phyloP scores from a whole-genome alignment of 768 basidiomycete species.

The Zangia roseola region DNA sequence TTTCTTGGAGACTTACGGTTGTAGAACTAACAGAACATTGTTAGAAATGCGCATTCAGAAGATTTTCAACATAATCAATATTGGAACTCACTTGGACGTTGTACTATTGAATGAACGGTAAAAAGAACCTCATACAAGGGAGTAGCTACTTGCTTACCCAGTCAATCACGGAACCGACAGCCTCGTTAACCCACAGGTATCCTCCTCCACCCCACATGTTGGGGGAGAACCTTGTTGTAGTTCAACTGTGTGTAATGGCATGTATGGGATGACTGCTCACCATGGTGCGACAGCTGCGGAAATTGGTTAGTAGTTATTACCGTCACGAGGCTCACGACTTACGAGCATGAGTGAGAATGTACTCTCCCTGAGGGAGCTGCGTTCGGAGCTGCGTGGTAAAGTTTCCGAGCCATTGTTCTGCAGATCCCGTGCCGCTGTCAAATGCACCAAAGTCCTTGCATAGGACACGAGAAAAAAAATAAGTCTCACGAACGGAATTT shows the following conservation, averaged over 20 bases:
- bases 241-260: background rate
- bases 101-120: slow-evolving; percentile 31
- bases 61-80: background rate
- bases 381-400: slow-evolving; percentile 30
- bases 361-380: slow-evolving; percentile 27
- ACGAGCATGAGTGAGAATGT: slow-evolving; percentile 33
- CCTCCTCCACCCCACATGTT: background rate
- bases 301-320: too few relatives aligned
- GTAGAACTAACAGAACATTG: slow-evolving; percentile 7
- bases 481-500: too few relatives aligned
- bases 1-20: slow-evolving; percentile 6
- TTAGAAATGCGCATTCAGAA: background rate
- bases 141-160: background rate
- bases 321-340: slow-evolving; percentile 3
- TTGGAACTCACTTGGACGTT: slow-evolving; percentile 34
- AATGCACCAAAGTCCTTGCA: slow-evolving; percentile 30
- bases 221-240: background rate
- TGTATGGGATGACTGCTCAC: background rate
- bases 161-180: slow-evolving; percentile 2
- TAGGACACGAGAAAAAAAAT: too few relatives aligned
- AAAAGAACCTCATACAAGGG: background rate
- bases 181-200: background rate
- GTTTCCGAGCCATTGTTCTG: slow-evolving; percentile 31
- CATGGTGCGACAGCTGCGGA: background rate
- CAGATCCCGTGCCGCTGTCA: slow-evolving; percentile 35